phyloP scores from a whole-genome alignment of 495 filamentous ascomycete genomes.

The Hyaloscypha variabilis region DNA sequence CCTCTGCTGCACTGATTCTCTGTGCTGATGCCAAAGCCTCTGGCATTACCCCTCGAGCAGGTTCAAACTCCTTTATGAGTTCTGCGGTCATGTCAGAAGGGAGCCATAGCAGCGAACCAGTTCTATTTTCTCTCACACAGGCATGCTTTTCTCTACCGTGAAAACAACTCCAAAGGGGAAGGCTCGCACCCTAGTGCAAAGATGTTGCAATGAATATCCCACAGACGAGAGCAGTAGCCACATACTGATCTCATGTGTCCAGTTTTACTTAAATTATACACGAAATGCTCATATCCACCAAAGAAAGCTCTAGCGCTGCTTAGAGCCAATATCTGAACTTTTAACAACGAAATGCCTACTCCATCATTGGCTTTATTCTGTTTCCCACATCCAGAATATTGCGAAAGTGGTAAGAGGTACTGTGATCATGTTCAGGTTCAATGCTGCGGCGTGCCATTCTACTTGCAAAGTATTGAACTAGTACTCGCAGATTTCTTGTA shows the following conservation, averaged over 20 bases:
- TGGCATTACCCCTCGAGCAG: conserved; percentile 7
- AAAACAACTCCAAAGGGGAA: neutral
- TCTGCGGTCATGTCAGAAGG: conserved; percentile 7
- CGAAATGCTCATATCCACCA: conserved; percentile 56
- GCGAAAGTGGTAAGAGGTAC: too few relatives aligned
- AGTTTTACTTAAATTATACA: conserved; percentile 68
- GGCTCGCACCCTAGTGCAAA: conserved; percentile 66
- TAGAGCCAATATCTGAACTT: conserved; percentile 66
- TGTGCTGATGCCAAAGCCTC: conserved; percentile 55
- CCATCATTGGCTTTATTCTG: conserved; percentile 60
- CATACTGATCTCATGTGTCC: conserved; percentile 66
- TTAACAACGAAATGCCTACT: conserved; percentile 49
- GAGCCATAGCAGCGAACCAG: neutral
- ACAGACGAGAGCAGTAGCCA: conserved; percentile 57
- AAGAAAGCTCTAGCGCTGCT: conserved; percentile 64
- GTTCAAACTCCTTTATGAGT: neutral
- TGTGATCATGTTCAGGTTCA: conserved; percentile 65
- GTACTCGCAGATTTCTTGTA: conserved; percentile 51
- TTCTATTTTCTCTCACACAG: too few relatives aligned
- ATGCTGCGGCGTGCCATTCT: conserved; percentile 51
- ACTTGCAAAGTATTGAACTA: conserved; percentile 61
- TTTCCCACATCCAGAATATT: conserved; percentile 62
- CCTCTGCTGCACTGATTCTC: conserved; percentile 54
- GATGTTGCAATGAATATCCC: conserved; percentile 65
- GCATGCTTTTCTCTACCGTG: too few relatives aligned